These are phyloP conservation scores for Blastocystis sp. DNA, from an alignment of 352 stramenopile genomes.

Conservation along the genomic window DNA sequence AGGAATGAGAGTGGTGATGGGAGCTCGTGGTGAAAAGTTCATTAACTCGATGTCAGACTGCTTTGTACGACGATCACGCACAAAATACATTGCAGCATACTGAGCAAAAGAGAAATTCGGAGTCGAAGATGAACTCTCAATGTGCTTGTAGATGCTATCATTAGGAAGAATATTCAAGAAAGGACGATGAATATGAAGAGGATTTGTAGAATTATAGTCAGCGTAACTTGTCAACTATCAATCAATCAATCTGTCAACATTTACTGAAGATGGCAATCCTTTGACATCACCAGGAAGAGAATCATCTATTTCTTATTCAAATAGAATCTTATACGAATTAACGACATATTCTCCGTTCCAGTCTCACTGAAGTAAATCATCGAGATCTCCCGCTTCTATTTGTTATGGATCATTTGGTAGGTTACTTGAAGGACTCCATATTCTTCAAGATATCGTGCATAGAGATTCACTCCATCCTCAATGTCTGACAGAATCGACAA, in stretches of 20 bases:
- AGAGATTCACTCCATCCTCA: constrained; percentile 16
- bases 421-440: not conserved
- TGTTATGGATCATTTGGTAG: not conserved
- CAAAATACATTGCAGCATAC: constrained; percentile 43
- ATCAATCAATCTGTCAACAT: not conserved
- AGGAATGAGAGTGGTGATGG: not conserved
- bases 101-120: constrained; percentile 1
- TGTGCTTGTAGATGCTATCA: constrained; percentile 27
- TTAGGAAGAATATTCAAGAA: constrained; percentile 21
- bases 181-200: constrained; percentile 2
- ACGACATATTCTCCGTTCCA: not conserved
- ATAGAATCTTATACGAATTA: not conserved
- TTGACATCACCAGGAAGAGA: not conserved
- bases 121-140: not conserved
- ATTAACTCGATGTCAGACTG: constrained; percentile 15
- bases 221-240: not conserved
- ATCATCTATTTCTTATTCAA: not conserved
- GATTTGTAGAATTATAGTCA: constrained; percentile 38
- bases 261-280: not conserved
- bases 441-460: not conserved
- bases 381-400: constrained; percentile 12
- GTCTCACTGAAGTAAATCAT: constrained; percentile 8
- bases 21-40: constrained; percentile 19
- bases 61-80: not conserved
- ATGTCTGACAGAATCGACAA: constrained; percentile 11